These are phyloP conservation scores for Elongisporangium senticosum DNA, from an alignment of 352 stramenopile genomes.

Conservation along the genomic window DNA sequence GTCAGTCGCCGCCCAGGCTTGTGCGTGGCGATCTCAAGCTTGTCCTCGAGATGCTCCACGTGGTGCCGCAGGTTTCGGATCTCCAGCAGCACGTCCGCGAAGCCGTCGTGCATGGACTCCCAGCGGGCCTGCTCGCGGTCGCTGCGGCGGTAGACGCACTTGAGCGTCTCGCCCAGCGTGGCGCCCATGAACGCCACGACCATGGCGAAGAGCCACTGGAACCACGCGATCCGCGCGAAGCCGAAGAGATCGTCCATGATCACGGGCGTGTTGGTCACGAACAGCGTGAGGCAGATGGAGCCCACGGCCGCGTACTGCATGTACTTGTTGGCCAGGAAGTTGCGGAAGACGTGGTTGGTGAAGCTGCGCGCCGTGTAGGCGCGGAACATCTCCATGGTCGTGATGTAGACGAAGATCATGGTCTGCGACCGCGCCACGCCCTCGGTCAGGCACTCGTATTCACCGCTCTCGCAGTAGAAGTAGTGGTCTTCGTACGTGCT, in stretches of 20 bases:
- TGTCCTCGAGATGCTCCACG: constrained; percentile 41
- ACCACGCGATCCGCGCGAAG: constrained; percentile 35
- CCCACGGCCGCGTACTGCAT: constrained; percentile 35
- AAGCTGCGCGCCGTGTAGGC: constrained; percentile 44
- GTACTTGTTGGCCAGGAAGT: constrained; percentile 33
- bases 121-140: constrained; percentile 23
- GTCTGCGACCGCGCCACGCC: constrained; percentile 34
- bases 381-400: constrained; percentile 41
- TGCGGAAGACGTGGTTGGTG: constrained; percentile 32
- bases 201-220: constrained; percentile 37
- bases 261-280: constrained; percentile 27
- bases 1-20: constrained; percentile 24
- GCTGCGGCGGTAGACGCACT: constrained; percentile 30
- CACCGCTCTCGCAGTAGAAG: constrained; percentile 15
- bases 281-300: constrained; percentile 29
- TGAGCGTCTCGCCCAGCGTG: constrained; percentile 30
- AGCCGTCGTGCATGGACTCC: constrained; percentile 30
- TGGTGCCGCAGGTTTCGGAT: constrained; percentile 41
- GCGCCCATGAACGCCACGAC: constrained; percentile 23
- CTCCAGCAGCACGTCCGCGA: constrained; percentile 30
- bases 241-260: constrained; percentile 35
- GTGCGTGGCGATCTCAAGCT: constrained; percentile 39
- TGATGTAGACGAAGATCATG: constrained; percentile 45
- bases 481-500: constrained; percentile 12
- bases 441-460: constrained; percentile 34